These are phyloP conservation scores for Colletotrichum zoysiae DNA, from an alignment of 2,329 filamentous ascomycete species.

Conservation along the genomic window DNA sequence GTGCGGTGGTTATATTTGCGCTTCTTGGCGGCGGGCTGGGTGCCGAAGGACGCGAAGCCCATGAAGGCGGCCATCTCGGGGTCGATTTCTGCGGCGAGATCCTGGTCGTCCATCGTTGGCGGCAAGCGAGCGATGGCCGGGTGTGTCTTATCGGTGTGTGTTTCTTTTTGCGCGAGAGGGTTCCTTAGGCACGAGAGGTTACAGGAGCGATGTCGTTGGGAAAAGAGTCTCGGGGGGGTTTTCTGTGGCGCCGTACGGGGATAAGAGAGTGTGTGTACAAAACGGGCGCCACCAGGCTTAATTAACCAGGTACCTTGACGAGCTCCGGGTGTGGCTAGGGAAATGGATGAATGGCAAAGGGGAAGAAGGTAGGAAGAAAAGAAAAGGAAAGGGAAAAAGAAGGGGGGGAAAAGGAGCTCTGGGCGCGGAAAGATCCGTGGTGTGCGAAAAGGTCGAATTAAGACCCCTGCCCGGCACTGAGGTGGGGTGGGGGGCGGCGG, in stretches of 20 bases:
- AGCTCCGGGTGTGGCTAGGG: neutral
- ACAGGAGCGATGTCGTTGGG: neutral
- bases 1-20: conserved; percentile 72
- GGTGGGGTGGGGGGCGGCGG: conserved; percentile 27
- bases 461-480: conserved; percentile 37
- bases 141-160: neutral
- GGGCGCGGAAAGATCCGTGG: conserved; percentile 29
- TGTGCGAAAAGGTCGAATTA: conserved; percentile 23
- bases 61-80: conserved; percentile 73
- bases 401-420: conserved; percentile 8
- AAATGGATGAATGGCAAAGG: neutral
- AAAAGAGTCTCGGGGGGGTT: neutral
- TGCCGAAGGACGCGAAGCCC: conserved; percentile 81
- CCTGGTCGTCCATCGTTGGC: conserved; percentile 42
- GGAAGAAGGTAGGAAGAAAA: neutral
- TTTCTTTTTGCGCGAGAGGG: neutral
- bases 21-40: conserved; percentile 69
- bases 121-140: neutral
- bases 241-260: neutral
- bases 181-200: neutral
- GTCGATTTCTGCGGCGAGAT: conserved; percentile 43
- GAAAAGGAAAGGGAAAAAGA: no score
- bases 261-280: neutral
- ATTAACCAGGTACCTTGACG: neutral
- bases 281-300: no score